These are phyloP conservation scores for Coccomyxa sp. DNA, from an alignment of 139 green algal genomes.

Conservation along the genomic window DNA sequence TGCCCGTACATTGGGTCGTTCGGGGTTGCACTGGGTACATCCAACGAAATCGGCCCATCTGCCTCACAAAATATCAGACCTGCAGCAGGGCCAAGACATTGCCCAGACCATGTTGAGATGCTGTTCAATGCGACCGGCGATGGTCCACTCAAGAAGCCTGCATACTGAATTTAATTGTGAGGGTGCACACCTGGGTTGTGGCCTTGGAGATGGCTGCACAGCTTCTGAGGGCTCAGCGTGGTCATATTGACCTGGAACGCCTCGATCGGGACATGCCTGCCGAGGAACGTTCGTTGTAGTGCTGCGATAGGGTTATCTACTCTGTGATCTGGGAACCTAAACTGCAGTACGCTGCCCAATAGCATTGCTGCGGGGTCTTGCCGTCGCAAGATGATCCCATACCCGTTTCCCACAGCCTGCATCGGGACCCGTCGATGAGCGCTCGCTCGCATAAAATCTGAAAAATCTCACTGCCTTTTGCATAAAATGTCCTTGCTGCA, in stretches of 20 bases:
- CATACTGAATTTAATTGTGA: not conserved
- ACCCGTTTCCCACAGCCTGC: no score
- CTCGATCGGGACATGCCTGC: conserved; percentile 2
- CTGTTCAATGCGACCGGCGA: no score
- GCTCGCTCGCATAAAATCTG: no score
- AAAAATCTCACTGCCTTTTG: no score
- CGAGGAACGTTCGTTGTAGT: not conserved
- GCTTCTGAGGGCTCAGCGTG: not conserved
- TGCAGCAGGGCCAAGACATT: not conserved
- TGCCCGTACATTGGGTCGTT: conserved; percentile 9
- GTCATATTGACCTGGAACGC: not conserved
- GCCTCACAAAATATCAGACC: conserved; percentile 11
- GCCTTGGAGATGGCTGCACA: not conserved
- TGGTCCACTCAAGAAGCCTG: no score
- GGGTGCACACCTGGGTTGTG: not conserved
- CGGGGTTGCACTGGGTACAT: not conserved
- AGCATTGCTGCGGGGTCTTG: not conserved
- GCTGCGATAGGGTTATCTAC: not conserved
- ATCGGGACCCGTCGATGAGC: no score
- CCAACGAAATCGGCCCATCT: not conserved
- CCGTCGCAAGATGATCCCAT: not conserved
- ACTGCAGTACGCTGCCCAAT: not conserved
- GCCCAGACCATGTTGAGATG: no score
- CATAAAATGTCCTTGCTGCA: no score
- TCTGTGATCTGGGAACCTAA: not conserved